Base-by-base conservation (phyloP, 78 protist species). In the Bigelowiella natans region DNA sequence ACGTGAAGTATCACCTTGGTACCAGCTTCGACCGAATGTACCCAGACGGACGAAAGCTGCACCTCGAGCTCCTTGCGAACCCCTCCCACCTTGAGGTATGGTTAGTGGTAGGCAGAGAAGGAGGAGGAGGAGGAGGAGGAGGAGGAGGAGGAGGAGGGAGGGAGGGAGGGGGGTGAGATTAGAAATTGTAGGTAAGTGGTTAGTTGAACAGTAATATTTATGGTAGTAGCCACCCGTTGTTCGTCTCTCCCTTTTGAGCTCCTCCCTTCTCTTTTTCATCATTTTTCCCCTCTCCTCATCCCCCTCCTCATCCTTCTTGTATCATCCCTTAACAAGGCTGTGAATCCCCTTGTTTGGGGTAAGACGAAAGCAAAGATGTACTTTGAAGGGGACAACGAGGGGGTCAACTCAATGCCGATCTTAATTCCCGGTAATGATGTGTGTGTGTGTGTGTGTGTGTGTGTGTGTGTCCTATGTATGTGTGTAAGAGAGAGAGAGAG, bases 1-100 rank as follows among this genome's bases (percentile, higher is more conserved):
- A 98, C 84, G 99, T 98, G 63, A 97, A 96, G 95, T 98, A 97
- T 95, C 99, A 98, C 92, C 92, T 98, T 28, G 98, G 99, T 37
- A 91, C 86, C 38, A 90, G 95, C 11, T 73, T 36, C 89, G 94
- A 95, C 82, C 91, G 97, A 3, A 89, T 92, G n/a, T 87, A 94
- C 0, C 51, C 88, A 26, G 38, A 37, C 51, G 96, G 94, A 26
- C 92, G 94, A 84, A 86, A 1, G 83, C 51, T 92, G 29, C 91
- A 92, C 82, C 63, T 96, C 11, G 94, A 97, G 18, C 92, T 98
- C 86, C 93, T 94, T 39, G 96, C 99, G 64, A 98, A 98, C 94
- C 99, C 99, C 37, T 97, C 98, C 31, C 99, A 98, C 86, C 94
- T 98, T 26, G 99, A 97, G 38, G 87, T 37, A 85, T n/a, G n/a